phyloP scores from a whole-genome alignment of 352 stramenopile species.

The Phytophthora rubi region DNA sequence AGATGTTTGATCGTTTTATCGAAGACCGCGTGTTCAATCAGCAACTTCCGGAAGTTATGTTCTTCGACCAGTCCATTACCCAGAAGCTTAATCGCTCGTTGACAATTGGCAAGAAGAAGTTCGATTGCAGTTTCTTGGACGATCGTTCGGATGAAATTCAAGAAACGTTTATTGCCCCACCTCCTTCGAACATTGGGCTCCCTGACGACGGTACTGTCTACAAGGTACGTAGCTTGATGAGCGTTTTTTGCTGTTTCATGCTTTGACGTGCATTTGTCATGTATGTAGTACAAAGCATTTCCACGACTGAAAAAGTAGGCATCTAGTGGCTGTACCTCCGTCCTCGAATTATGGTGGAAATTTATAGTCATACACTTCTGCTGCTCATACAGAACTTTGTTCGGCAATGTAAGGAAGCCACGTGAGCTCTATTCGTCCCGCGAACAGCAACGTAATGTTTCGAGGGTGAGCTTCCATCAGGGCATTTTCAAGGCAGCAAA shows the following conservation, averaged over 20 bases:
- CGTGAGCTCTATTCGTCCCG: slow-evolving; percentile 72
- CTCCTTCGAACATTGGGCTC: slow-evolving; percentile 81
- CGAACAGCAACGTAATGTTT: slow-evolving; percentile 79
- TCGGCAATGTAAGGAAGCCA: slow-evolving; percentile 78
- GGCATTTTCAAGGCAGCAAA: slow-evolving; percentile 68
- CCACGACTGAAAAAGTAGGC: slow-evolving; percentile 81
- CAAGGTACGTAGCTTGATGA: slow-evolving; percentile 44
- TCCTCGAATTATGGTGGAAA: neutral
- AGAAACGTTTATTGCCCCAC: slow-evolving; percentile 84
- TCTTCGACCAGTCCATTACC: slow-evolving; percentile 89
- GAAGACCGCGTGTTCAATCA: slow-evolving; percentile 78
- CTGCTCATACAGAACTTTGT: slow-evolving; percentile 50
- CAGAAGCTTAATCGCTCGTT: slow-evolving; percentile 86
- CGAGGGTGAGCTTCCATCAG: slow-evolving; percentile 78
- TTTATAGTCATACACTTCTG: neutral
- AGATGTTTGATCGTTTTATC: slow-evolving; percentile 89
- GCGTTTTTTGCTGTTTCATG: slow-evolving; percentile 2
- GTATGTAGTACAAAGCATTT: slow-evolving; percentile 78
- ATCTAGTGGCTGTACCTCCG: neutral
- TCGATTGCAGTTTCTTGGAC: slow-evolving; percentile 85
- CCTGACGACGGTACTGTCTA: slow-evolving; percentile 81
- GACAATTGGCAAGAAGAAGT: slow-evolving; percentile 83
- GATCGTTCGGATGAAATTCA: slow-evolving; percentile 76
- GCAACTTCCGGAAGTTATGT: slow-evolving; percentile 71
- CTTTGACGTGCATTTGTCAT: slow-evolving; percentile 1